Evolutionary conservation across 2,329 filamentous ascomycete species (phyloP), one percentile per base, ranked within the genome.

Genomic region (Byssochlamys sp.): DNA sequence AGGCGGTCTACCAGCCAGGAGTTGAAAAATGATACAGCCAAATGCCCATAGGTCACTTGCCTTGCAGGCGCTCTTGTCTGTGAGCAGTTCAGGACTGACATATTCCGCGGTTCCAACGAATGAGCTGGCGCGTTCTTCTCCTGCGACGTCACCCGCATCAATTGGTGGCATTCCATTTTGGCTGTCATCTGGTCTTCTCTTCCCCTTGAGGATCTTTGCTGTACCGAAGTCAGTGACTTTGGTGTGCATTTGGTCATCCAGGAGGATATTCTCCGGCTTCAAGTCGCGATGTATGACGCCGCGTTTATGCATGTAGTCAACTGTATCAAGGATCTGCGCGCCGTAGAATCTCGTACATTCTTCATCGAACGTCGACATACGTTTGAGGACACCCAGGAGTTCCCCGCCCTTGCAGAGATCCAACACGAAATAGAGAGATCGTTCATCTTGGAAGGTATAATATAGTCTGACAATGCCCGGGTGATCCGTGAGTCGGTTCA

Each of bases 171-270:
- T 80, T 74, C 73, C 67, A 73, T 73, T 71, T 75, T 76, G 66
- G 62, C 64, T 72, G 55, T 71, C 69, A 45, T 71, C 63, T 77
- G 80, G 62, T 81, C 79, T 68, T 57, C 67, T 73, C 14, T 73
- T 68, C 35, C 75, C 70, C 54, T 87, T 86, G 52, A 99, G 78
- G 61, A 99, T 84, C 72, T 96, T 97, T n/a, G 94, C 94, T 0
- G 94, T 99, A 49, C 94, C 94, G 69, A 99, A 99, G 74, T 99
- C 94, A 6, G 94, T 99, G 63, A 99, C 96, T 72, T 99, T 99
- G 75, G 97, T 87, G 67, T 97, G 90, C 89, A 96, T 95, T 68
- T 95, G 88, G 62, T 91, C 88, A 71, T 99, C 94, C 39, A 99
- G 80, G 5, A 99, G 81, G 3, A 99, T 91, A 63, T 99, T 99